Conservation (phyloP, 768 basidiomycete species). For the Leccinum truebloodii region DNA sequence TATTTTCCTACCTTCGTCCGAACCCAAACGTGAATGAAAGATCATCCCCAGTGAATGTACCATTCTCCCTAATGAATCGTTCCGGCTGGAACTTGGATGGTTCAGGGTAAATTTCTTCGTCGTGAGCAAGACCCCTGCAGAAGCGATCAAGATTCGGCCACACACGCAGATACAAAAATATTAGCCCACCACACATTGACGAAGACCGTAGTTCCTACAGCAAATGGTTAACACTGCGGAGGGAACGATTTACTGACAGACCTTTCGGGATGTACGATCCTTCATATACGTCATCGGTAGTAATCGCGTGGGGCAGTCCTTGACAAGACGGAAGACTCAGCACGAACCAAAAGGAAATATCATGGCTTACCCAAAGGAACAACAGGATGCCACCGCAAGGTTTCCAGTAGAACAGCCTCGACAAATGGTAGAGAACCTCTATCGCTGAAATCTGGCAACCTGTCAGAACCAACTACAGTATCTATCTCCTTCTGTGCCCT, state of each 20-base stretch:
- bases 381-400: slow-evolving; percentile 26
- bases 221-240: background rate
- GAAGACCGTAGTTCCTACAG: slow-evolving; percentile 19
- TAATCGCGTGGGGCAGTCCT: slow-evolving; percentile 27
- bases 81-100: slow-evolving; percentile 44
- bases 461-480: slow-evolving; percentile 18
- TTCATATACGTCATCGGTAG: slow-evolving; percentile 25
- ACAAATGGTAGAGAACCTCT: slow-evolving; percentile 27
- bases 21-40: slow-evolving; percentile 24
- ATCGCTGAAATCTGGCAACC: slow-evolving; percentile 26
- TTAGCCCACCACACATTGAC: slow-evolving; percentile 25
- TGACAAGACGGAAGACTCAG: slow-evolving; percentile 3
- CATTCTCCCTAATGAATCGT: slow-evolving; percentile 34
- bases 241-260: slow-evolving; percentile 1
- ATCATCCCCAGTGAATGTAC: slow-evolving; percentile 9
- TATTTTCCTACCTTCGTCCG: slow-evolving; percentile 23
- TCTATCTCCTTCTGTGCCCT: slow-evolving; percentile 30
- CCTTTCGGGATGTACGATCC: slow-evolving; percentile 28
- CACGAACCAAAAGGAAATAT: background rate
- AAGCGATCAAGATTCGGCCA: background rate
- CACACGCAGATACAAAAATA: background rate
- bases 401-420: slow-evolving; percentile 26
- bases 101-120: slow-evolving; percentile 38
- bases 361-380: slow-evolving; percentile 22
- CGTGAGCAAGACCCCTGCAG: slow-evolving; percentile 40